Evolutionary conservation across 2,329 filamentous ascomycete species (phyloP).

Genomic region (Hypomyces perniciosus): DNA sequence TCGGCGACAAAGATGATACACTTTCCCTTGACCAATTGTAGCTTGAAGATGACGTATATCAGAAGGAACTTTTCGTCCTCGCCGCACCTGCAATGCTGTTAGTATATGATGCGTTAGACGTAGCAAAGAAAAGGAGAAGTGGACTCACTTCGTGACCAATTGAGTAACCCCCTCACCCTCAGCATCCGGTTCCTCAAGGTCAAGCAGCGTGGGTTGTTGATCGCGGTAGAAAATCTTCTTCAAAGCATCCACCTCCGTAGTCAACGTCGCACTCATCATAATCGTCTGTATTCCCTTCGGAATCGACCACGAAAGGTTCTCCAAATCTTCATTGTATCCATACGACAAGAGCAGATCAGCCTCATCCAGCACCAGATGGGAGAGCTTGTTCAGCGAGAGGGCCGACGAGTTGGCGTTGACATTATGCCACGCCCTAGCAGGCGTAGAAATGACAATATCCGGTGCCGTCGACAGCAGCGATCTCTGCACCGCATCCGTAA

Average conservation of each 20-base stretch:
- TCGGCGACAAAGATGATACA: conserved; percentile 69
- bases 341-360: conserved; percentile 91
- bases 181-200: conserved; percentile 76
- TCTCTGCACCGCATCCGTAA: conserved; percentile 81
- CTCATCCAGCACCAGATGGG: conserved; percentile 84
- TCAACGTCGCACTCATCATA: conserved; percentile 90
- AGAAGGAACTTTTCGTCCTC: conserved; percentile 97
- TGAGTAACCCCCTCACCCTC: conserved; percentile 74
- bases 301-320: conserved; percentile 68
- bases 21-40: conserved; percentile 90
- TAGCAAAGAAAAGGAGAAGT: not conserved
- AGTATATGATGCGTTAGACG: conserved; percentile 8
- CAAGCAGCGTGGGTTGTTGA: conserved; percentile 64
- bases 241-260: conserved; percentile 76
- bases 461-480: conserved; percentile 80
- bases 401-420: conserved; percentile 59
- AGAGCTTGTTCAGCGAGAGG: conserved; percentile 64
- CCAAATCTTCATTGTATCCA: conserved; percentile 85
- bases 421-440: conserved; percentile 73
- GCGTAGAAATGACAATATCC: conserved; percentile 87
- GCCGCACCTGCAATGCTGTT: conserved; percentile 53
- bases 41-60: conserved; percentile 89
- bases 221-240: conserved; percentile 75
- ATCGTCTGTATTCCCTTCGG: conserved; percentile 85
- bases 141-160: conserved; percentile 69